A percentile compares a stretch with the other conserved stretches of the same genome.
Evolutionary conservation across 1,284 basidiomycete genomes (phyloP).

Genomic region (Ceratobasidium sp.): DNA sequence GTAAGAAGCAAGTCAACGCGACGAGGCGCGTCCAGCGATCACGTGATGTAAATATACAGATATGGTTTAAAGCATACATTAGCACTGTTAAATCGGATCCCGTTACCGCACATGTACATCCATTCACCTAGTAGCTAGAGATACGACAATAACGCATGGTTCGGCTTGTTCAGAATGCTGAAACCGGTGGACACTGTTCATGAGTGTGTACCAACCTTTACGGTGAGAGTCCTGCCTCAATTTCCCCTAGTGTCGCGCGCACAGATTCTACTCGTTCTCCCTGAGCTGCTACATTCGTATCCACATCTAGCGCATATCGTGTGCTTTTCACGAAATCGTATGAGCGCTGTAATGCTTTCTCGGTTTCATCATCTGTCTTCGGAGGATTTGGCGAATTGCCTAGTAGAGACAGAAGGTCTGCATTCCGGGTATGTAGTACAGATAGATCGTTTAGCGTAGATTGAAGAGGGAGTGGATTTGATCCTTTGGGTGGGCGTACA

Average conservation of each 20-base stretch:
- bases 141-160: no score
- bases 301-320: constrained; percentile 19
- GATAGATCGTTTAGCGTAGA: constrained; percentile 28
- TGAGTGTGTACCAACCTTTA: constrained; percentile 6
- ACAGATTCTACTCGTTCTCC: constrained; percentile 37
- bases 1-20: constrained; percentile 20
- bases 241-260: constrained; percentile 34
- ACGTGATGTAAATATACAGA: constrained; percentile 38
- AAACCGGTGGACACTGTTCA: no score
- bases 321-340: constrained; percentile 29
- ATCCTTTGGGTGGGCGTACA: constrained; percentile 19
- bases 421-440: constrained; percentile 6
- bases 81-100: no score
- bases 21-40: constrained; percentile 20
- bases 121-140: no score
- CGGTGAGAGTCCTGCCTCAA: constrained; percentile 21
- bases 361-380: background rate
- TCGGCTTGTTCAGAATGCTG: no score
- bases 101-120: no score
- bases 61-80: no score
- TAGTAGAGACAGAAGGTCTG: constrained; percentile 19
- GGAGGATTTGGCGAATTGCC: background rate
- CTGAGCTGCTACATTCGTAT: constrained; percentile 27
- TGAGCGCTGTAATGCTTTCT: constrained; percentile 20
- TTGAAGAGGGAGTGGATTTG: constrained; percentile 32